Evolutionary conservation across 2,329 filamentous ascomycete species (phyloP), one percentile per base, ranked within the genome.

Genomic region (Ophiostoma novo-ulmi): DNA sequence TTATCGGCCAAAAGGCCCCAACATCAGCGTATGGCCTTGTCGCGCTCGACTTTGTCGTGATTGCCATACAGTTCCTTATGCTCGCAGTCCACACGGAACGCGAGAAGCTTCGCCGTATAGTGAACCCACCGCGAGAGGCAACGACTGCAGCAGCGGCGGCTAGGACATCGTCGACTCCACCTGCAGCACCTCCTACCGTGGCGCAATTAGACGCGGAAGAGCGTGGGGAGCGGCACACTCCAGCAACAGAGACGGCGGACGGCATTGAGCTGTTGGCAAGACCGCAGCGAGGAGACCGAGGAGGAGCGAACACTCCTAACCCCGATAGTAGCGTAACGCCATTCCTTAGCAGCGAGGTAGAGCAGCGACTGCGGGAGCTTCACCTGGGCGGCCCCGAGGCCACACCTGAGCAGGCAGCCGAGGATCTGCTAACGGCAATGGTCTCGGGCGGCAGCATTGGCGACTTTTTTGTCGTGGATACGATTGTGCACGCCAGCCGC

Each of bases 1-100:
- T 91, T 74, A 82, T 91, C 74, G 89, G 89, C 17, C 88, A 91
- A 77, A 85, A 84, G 74, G 86, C 88, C 4, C 86, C 88, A 1
- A 82, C 83, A 1, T 88, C 86, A 35, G 83, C 83, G 73, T 75
- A 86, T 20, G 83, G 85, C 68, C 82, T 89, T 65, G 73, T 90
- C 5, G 75, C 85, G 1, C 78, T 87, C 63, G 89, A 91, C 76
- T 35, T 85, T 7, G 75, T 86, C 39, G 82, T 91, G 8, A 75
- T 90, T 55, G 79, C 77, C 1, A 75, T 89, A 17, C 89, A 91
- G 77, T 87, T 86, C 73, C 77, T 89, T 63, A 89, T 90, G 88
- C 78, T 91, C 71, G 82, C 87, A 3, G 84, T 90, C 13, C 87
- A 88, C 75, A 81, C 85, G 65, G 86, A 90, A 75, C 82, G 85